Base-by-base conservation (phyloP, 768 basidiomycete species). In the Boletus subcaerulescens region DNA sequence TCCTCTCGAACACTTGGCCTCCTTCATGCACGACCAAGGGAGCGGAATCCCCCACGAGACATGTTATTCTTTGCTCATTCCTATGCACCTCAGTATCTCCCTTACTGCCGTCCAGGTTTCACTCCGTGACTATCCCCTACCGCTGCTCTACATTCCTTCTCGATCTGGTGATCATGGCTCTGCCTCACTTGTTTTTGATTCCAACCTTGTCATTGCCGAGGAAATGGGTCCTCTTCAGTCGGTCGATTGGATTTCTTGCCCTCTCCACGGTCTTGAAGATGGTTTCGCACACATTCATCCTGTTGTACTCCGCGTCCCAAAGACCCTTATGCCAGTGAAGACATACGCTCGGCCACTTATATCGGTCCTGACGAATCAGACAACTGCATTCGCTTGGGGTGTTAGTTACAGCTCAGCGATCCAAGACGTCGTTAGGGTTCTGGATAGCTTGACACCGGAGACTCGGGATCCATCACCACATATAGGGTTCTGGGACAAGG, bases 401-500 rank as follows among this genome's bases (percentile, higher is more conserved):
- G 82, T 93, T 42, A 94, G 93, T 58, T 91, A 93, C 58, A 81
- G 83, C 43, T 87, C 93, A 17, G 87, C 86, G 2, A 89, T 91
- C 22, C 91, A 94, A 65, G 95, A 97, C 65, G 68, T 97, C 43
- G 85, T 91, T 78, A 81, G 85, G 43, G 78, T 94, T 18, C 66
- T 98, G 26, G 95, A 97, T 53, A 86, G 86, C 3, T 65, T 98
- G 50, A 83, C 89, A 3, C 85, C 85, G 59, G 77, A 89, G 18
- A 83, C 91, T 47, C 80, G 83, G 43, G 95, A 98, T 71, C 77
- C 82, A 20, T 95, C 93, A 3, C 89, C 91, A 13, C 78, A 82
- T 11, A 65, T 96, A 57, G 95, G 93, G 8, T 96, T 97, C 68
- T 97, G 95, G 95, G 95, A 98, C 69, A 98, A 97, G 80, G 85